phyloP scores from a whole-genome alignment of 352 stramenopile genomes.

The Thraustochytrium sp. region DNA sequence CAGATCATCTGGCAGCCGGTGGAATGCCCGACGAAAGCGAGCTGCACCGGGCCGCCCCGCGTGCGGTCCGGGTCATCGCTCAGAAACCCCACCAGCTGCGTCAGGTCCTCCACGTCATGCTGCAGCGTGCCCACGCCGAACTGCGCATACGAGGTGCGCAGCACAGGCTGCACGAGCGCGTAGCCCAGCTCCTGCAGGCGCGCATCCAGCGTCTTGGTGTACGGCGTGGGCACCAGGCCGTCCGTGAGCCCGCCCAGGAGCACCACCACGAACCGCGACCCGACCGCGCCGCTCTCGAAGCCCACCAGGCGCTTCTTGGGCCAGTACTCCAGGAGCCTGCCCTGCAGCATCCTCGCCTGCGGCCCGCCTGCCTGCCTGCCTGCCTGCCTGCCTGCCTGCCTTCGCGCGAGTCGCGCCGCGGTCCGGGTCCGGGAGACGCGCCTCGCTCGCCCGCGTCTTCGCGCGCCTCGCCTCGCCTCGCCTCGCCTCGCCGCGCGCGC shows the following conservation, averaged over 20 bases:
- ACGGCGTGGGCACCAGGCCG: constrained; percentile 6
- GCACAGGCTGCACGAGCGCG: constrained; percentile 14
- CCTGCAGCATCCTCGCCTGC: constrained; percentile 1
- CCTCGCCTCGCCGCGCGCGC: too few relatives aligned
- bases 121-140: constrained; percentile 28
- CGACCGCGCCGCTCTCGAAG: not conserved
- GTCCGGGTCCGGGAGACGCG: too few relatives aligned
- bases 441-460: too few relatives aligned
- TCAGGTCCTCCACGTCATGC: not conserved
- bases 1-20: constrained; percentile 21
- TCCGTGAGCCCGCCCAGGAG: constrained; percentile 17
- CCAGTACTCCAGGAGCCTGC: constrained; percentile 7
- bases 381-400: too few relatives aligned
- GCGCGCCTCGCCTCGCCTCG: too few relatives aligned
- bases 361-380: too few relatives aligned
- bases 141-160: not conserved
- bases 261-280: not conserved
- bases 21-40: constrained; percentile 5
- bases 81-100: not conserved
- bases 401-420: too few relatives aligned
- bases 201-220: not conserved
- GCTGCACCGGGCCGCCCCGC: not conserved
- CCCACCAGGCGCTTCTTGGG: not conserved
- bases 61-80: not conserved
- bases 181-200: not conserved